Conservation (phyloP, 1,284 basidiomycete species). For the Tylopilus sp. region DNA sequence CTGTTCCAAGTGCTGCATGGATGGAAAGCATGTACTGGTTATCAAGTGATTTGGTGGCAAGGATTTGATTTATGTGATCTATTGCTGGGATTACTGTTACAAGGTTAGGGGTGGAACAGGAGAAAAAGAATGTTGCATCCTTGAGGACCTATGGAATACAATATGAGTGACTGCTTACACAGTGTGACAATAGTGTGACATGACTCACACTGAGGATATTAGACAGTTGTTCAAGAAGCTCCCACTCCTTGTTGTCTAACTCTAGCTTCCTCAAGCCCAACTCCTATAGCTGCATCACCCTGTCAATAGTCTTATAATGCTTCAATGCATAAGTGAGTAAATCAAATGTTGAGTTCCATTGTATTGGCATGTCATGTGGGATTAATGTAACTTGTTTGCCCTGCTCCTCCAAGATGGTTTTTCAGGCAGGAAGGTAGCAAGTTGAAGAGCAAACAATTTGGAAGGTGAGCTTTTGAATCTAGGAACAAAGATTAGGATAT, state of each 20-base stretch:
- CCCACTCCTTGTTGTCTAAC: conserved; percentile 8
- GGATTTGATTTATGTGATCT: neutral
- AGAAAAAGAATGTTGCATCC: too few relatives aligned
- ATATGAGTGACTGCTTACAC: neutral
- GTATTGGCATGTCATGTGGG: conserved; percentile 2
- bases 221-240: too few relatives aligned
- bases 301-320: conserved; percentile 3
- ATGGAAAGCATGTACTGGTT: neutral
- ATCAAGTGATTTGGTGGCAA: too few relatives aligned
- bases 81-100: too few relatives aligned
- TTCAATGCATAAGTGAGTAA: conserved; percentile 9
- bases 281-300: neutral
- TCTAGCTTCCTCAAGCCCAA: conserved; percentile 22
- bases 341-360: conserved; percentile 14
- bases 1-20: too few relatives aligned
- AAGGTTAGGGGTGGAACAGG: too few relatives aligned
- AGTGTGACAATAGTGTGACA: conserved; percentile 13
- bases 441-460: conserved; percentile 19
- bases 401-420: too few relatives aligned
- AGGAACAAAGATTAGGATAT: too few relatives aligned
- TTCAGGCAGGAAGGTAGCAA: conserved; percentile 10
- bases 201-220: conserved; percentile 17
- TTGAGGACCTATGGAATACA: too few relatives aligned
- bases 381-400: neutral
- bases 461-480: conserved; percentile 11